A percentile compares a stretch with the other conserved stretches of the same genome.
Evolutionary conservation across 495 filamentous ascomycete genomes (phyloP).

Genomic region (Ascobolus immersus): DNA sequence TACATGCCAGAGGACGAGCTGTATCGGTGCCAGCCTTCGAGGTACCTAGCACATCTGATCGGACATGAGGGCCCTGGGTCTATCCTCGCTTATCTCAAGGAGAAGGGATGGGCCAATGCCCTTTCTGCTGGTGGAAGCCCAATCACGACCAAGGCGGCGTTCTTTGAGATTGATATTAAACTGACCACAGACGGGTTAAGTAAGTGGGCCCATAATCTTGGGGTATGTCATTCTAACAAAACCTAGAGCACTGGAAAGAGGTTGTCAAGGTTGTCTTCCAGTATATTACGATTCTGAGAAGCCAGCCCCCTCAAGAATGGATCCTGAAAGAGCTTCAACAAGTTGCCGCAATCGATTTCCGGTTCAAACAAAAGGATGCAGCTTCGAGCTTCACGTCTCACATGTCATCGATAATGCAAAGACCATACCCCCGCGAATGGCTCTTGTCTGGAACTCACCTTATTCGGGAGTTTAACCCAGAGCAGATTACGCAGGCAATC

Average conservation of each 20-base stretch:
- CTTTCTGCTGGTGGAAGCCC: slow-evolving; percentile 52
- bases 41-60: slow-evolving; percentile 80
- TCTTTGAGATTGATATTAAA: slow-evolving; percentile 57
- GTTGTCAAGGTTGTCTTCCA: slow-evolving; percentile 75
- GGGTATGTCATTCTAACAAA: neutral
- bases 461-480: slow-evolving; percentile 51
- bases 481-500: slow-evolving; percentile 49
- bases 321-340: slow-evolving; percentile 76
- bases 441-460: slow-evolving; percentile 52
- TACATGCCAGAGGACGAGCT: slow-evolving; percentile 69
- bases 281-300: slow-evolving; percentile 70
- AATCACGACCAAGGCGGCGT: slow-evolving; percentile 57
- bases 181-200: slow-evolving; percentile 59
- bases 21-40: slow-evolving; percentile 60
- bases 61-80: slow-evolving; percentile 94
- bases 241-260: slow-evolving; percentile 46
- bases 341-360: slow-evolving; percentile 77
- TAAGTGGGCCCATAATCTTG: slow-evolving; percentile 10
- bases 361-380: slow-evolving; percentile 75
- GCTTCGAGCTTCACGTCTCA: slow-evolving; percentile 69
- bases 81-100: slow-evolving; percentile 83
- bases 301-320: slow-evolving; percentile 67
- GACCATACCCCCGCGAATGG: slow-evolving; percentile 58
- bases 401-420: slow-evolving; percentile 68
- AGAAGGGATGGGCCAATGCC: slow-evolving; percentile 82